Conservation (phyloP, 2,329 filamentous ascomycete genomes). For the Balansia obtecta region DNA sequence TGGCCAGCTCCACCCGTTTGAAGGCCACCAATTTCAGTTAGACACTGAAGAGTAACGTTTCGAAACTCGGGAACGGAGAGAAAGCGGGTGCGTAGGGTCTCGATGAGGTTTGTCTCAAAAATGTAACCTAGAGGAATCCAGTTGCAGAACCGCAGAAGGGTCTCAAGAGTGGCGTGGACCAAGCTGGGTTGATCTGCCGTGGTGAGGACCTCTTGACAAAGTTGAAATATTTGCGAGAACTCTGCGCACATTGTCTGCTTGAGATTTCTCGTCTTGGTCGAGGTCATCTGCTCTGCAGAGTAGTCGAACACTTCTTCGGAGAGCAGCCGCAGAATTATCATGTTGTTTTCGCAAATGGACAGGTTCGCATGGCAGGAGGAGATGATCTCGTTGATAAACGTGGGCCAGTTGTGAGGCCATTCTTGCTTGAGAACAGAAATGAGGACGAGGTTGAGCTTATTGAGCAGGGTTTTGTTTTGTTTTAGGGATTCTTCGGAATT, state of each 20-base stretch:
- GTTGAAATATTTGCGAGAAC: slow-evolving; percentile 95
- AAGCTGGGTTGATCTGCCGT: slow-evolving; percentile 80
- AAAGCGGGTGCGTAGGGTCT: slow-evolving; percentile 85
- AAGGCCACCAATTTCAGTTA: slow-evolving; percentile 92
- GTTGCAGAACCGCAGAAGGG: slow-evolving; percentile 89
- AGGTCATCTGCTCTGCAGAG: slow-evolving; percentile 99
- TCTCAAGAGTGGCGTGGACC: slow-evolving; percentile 94
- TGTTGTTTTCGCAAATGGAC: slow-evolving; percentile 99
- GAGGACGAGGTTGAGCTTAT: slow-evolving; percentile 96
- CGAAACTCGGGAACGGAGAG: slow-evolving; percentile 89
- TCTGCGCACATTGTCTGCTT: slow-evolving; percentile 99
- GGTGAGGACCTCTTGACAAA: slow-evolving; percentile 89
- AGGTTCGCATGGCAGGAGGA: slow-evolving; percentile 89
- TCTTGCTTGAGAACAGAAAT: slow-evolving; percentile 98
- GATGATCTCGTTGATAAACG: slow-evolving; percentile 99
- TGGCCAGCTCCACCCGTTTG: slow-evolving; percentile 64
- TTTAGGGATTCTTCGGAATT: slow-evolving; percentile 79
- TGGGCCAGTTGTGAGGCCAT: slow-evolving; percentile 99
- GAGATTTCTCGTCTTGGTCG: slow-evolving; percentile 85
- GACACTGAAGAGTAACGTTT: slow-evolving; percentile 89
- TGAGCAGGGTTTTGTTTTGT: slow-evolving; percentile 76
- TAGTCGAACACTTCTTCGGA: slow-evolving; percentile 99
- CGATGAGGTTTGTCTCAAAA: slow-evolving; percentile 93
- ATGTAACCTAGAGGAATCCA: slow-evolving; percentile 99
- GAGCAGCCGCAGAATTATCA: slow-evolving; percentile 89